Conservation (phyloP, 2,329 filamentous ascomycete species). For the Sporothrix luriei region DNA sequence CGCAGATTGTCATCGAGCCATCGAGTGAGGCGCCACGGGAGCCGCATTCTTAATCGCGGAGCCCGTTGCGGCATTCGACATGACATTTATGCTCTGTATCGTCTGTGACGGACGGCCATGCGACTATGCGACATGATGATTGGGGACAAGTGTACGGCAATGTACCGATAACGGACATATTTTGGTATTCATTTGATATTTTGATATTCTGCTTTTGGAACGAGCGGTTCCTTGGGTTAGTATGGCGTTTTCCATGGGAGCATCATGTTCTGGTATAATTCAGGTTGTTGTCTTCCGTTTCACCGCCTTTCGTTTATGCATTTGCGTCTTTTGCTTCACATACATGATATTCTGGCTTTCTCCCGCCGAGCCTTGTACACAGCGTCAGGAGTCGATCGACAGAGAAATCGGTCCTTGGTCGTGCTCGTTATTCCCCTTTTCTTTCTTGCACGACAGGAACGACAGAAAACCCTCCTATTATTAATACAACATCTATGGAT, state of each 20-base stretch:
- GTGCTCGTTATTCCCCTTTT: not conserved
- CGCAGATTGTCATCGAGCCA: slow-evolving; percentile 63
- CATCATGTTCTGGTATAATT: not conserved
- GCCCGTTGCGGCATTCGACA: not conserved
- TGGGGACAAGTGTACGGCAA: slow-evolving; percentile 10
- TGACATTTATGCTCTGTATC: not conserved
- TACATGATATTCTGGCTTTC: not conserved
- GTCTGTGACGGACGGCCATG: not conserved
- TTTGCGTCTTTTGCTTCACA: not conserved
- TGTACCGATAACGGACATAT: not conserved
- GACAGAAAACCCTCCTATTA: not conserved
- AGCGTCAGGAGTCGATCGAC: not conserved
- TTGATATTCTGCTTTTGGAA: slow-evolving; percentile 12
- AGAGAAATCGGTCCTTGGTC: not conserved
- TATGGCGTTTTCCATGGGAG: slow-evolving; percentile 22
- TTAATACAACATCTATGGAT: slow-evolving; percentile 1
- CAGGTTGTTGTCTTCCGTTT: not conserved
- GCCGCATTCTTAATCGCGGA: not conserved
- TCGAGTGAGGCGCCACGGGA: slow-evolving; percentile 46
- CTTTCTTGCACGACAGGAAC: not conserved
- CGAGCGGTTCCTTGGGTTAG: slow-evolving; percentile 19
- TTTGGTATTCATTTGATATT: not conserved
- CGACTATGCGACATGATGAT: slow-evolving; percentile 18
- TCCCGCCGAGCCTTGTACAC: not conserved
- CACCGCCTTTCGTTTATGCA: not conserved